Percentiles rank a stretch among this genome's conserved stretches.
phyloP scores from a whole-genome alignment of 73 alveolate genomes.

The Paramecium tetraurelia region DNA sequence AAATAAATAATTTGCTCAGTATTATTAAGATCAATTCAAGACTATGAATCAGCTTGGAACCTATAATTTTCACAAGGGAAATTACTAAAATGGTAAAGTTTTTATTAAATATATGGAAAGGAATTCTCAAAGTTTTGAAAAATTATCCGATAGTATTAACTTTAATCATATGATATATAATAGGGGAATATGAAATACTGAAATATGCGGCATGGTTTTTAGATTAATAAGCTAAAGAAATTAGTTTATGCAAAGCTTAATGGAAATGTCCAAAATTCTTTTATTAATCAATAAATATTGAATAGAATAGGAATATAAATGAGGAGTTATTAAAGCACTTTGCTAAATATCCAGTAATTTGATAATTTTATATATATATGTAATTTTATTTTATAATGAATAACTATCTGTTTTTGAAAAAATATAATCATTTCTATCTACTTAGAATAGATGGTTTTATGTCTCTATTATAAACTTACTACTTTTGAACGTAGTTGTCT shows the following conservation, averaged over 20 bases:
- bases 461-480: background rate
- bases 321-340: background rate
- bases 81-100: background rate
- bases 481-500: background rate
- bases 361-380: background rate
- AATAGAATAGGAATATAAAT: background rate
- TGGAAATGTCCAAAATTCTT: background rate
- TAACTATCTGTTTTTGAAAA: background rate
- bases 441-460: background rate
- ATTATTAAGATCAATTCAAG: background rate
- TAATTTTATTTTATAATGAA: background rate
- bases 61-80: background rate
- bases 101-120: background rate
- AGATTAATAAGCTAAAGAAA: background rate
- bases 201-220: background rate
- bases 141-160: background rate
- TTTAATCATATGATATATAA: background rate
- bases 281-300: background rate
- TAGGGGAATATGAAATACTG: background rate
- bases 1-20: background rate
- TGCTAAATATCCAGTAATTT: background rate
- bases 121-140: background rate
- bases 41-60: background rate
- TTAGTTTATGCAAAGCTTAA: background rate
- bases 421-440: background rate